Base-by-base conservation (phyloP, 805 yeast species). In the Cyberlindnera maritima region DNA sequence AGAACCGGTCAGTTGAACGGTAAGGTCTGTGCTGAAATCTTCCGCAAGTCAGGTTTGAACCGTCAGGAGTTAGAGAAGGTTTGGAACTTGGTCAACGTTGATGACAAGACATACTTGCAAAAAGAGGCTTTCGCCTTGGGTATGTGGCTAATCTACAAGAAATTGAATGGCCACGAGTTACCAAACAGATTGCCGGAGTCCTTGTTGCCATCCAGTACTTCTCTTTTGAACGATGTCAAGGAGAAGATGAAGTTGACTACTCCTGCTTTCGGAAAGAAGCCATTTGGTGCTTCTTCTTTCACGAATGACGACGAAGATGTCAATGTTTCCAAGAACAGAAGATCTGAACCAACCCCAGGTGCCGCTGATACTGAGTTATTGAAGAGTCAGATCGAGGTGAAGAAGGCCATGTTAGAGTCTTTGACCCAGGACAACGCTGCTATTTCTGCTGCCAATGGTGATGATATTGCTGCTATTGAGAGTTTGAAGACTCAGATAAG, bases 51-150 rank as follows among this genome's bases (percentile, higher is more conserved):
- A 18, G 98, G 98, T 2, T 77, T 94, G 55, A 75, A 83, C 46
- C 81, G 97, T 65, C 74, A 81, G 4, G 97, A 91, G 59, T 75
- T 92, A 52, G 98, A 91, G 65, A 75, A 82, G 36, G 90, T 94
- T 52, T 92, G 99, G 99, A 87, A 81, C 41, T 74, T 92, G 55
- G 80, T 91, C 46, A 98, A 94, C 64, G 77, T 83, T 14, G 82
- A 83, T 46, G 86, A 90, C 64, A 76, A 85, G 46, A 97, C 97
- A 4, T 81, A 79, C 61, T 79, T 92, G 55, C 87, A 88, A 63
- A 82, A 80, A 59, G 97, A 92, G 63, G 96, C 89, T 65, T 94
- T 92, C 70, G 85, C 96, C 0, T 90, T 94, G 31, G 97, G 98
- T 28, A 94, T 92, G 98, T 97, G 95, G 73, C 74, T 92, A 49